These are phyloP conservation scores for Trametes coccinea DNA, from an alignment of 768 basidiomycete species.

Conservation along the genomic window DNA sequence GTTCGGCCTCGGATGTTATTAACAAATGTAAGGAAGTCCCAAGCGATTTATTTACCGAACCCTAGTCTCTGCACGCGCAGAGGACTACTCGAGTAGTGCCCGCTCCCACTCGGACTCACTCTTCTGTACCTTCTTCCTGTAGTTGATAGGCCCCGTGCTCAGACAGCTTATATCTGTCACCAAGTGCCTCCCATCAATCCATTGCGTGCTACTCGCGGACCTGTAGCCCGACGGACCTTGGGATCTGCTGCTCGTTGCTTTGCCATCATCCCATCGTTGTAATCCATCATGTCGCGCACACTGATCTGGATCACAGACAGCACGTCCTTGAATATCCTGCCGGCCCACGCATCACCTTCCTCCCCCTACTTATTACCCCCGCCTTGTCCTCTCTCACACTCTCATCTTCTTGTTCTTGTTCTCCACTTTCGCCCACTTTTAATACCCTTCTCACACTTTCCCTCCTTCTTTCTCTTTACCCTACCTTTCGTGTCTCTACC, in stretches of 20 bases:
- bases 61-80: no score
- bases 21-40: no score
- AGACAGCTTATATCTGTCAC: not conserved
- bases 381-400: not conserved
- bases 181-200: not conserved
- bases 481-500: slow-evolving; percentile 25
- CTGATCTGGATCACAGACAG: slow-evolving; percentile 17
- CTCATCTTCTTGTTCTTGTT: slow-evolving; percentile 7
- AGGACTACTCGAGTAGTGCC: no score
- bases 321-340: not conserved
- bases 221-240: not conserved
- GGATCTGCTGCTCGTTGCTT: not conserved
- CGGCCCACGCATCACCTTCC: not conserved
- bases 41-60: no score
- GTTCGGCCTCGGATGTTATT: no score
- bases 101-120: not conserved
- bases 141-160: no score
- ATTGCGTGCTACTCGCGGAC: no score
- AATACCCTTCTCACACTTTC: slow-evolving; percentile 25
- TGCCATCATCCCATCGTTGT: slow-evolving; percentile 16
- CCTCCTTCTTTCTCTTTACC: slow-evolving; percentile 26
- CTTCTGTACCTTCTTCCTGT: no score
- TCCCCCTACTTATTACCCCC: slow-evolving; percentile 2
- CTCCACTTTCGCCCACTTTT: slow-evolving; percentile 1
- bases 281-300: slow-evolving; percentile 22